Percentiles rank a stretch among this genome's conserved stretches.
Evolutionary conservation across 2,329 filamentous ascomycete species (phyloP).

Genomic region (Lasiodiplodia theobromae): DNA sequence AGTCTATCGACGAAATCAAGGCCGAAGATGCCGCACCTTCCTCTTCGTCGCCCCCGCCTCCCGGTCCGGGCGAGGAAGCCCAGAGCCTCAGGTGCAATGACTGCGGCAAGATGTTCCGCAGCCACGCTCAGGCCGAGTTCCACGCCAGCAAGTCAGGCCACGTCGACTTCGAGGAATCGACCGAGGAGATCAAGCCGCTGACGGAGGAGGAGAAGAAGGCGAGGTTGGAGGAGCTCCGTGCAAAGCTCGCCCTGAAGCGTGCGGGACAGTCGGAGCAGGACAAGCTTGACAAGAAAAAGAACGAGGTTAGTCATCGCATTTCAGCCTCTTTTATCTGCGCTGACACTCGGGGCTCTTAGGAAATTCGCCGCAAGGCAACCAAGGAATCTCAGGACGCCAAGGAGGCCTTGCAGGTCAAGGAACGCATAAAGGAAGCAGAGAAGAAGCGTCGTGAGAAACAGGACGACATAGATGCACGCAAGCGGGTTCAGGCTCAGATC

Average conservation of each 20-base stretch:
- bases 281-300: conserved; percentile 81
- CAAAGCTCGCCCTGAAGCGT: conserved; percentile 75
- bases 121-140: conserved; percentile 81
- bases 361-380: conserved; percentile 84
- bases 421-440: conserved; percentile 89
- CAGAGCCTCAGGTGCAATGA: conserved; percentile 92
- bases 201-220: conserved; percentile 90
- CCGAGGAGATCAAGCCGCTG: conserved; percentile 87
- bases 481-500: conserved; percentile 89
- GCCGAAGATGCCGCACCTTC: conserved; percentile 47
- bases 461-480: conserved; percentile 84
- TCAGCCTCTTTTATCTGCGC: conserved; percentile 20
- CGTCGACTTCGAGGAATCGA: conserved; percentile 83
- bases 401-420: conserved; percentile 85
- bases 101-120: conserved; percentile 89
- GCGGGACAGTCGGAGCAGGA: conserved; percentile 73
- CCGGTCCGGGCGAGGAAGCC: conserved; percentile 74
- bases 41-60: conserved; percentile 66
- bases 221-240: conserved; percentile 76
- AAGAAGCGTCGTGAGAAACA: conserved; percentile 87
- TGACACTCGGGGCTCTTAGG: conserved; percentile 40
- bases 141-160: conserved; percentile 80
- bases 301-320: conserved; percentile 67
- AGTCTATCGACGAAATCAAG: conserved; percentile 81
- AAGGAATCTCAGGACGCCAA: conserved; percentile 88